Conservation (phyloP, 1,284 basidiomycete species). For the Marasmius fiardii region DNA sequence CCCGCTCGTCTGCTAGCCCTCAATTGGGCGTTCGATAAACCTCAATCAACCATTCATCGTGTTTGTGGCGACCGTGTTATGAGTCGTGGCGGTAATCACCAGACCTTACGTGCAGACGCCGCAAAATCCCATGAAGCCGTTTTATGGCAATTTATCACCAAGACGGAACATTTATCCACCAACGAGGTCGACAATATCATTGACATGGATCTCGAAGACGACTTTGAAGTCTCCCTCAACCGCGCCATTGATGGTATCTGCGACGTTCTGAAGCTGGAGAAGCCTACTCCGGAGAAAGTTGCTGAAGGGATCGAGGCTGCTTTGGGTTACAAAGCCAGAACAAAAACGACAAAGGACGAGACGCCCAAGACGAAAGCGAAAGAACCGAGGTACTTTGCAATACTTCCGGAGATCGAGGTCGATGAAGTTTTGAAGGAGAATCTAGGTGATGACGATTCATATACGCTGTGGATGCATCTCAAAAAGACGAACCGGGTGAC, state of each 20-base stretch:
- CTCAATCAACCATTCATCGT: conserved; percentile 58
- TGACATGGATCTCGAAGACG: conserved; percentile 58
- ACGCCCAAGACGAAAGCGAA: conserved; percentile 29
- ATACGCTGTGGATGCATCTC: conserved; percentile 50
- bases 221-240: conserved; percentile 51
- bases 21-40: conserved; percentile 65
- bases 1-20: conserved; percentile 76
- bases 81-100: conserved; percentile 80
- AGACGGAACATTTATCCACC: conserved; percentile 63
- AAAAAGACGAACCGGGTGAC: conserved; percentile 49
- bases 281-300: conserved; percentile 56
- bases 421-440: conserved; percentile 38
- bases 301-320: conserved; percentile 56
- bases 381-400: conserved; percentile 65
- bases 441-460: conserved; percentile 29
- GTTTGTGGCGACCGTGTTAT: conserved; percentile 77
- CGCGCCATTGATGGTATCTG: conserved; percentile 62
- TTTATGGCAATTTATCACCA: conserved; percentile 75
- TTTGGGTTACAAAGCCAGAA: conserved; percentile 46
- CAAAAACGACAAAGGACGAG: conserved; percentile 31
- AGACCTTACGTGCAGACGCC: conserved; percentile 66
- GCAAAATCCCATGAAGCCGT: conserved; percentile 73
- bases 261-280: conserved; percentile 43
- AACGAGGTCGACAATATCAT: conserved; percentile 65
- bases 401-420: conserved; percentile 74